Evolutionary conservation across 306 rosid genomes (phyloP).

Genomic region (Luffa acutangula): DNA sequence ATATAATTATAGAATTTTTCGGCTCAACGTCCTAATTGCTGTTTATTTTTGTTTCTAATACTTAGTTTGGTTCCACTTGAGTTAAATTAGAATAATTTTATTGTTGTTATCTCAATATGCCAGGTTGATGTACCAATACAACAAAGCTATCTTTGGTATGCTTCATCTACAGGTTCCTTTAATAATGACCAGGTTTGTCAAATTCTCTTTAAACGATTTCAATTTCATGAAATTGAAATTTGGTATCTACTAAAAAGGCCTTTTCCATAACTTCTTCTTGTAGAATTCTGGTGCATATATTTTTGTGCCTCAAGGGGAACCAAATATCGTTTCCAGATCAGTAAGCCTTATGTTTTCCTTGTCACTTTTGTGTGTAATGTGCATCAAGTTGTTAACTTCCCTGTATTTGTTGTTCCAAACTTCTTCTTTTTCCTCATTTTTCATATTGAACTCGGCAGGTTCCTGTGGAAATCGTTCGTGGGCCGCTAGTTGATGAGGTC

Average conservation of each 20-base stretch:
- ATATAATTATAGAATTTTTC: not conserved
- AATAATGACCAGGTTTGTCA: slow-evolving; percentile 32
- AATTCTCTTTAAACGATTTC: not conserved
- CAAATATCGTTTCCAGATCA: slow-evolving; percentile 61
- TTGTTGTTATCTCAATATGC: slow-evolving; percentile 7
- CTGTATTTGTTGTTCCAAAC: not conserved
- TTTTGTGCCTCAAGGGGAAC: slow-evolving; percentile 65
- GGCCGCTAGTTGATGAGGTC: slow-evolving; percentile 63
- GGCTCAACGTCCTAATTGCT: not conserved
- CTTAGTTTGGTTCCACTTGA: not conserved
- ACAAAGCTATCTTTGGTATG: slow-evolving; percentile 80
- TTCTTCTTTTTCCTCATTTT: not conserved
- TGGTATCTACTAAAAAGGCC: not conserved
- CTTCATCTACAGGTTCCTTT: slow-evolving; percentile 20
- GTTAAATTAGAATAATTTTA: slow-evolving; percentile 9
- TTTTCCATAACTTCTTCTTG: slow-evolving; percentile 8
- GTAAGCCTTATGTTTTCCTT: slow-evolving; percentile 31
- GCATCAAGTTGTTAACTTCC: not conserved
- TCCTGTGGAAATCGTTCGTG: slow-evolving; percentile 46
- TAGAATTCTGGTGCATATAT: slow-evolving; percentile 82
- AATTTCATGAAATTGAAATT: not conserved
- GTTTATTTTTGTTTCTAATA: not conserved
- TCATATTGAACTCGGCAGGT: slow-evolving; percentile 25
- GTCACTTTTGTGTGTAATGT: not conserved
- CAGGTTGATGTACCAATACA: slow-evolving; percentile 84